Percentiles rank a stretch among this genome's conserved stretches.
These are phyloP conservation scores for Wickerhamiella lipophila DNA, from an alignment of 805 yeast genomes.

Conservation along the genomic window DNA sequence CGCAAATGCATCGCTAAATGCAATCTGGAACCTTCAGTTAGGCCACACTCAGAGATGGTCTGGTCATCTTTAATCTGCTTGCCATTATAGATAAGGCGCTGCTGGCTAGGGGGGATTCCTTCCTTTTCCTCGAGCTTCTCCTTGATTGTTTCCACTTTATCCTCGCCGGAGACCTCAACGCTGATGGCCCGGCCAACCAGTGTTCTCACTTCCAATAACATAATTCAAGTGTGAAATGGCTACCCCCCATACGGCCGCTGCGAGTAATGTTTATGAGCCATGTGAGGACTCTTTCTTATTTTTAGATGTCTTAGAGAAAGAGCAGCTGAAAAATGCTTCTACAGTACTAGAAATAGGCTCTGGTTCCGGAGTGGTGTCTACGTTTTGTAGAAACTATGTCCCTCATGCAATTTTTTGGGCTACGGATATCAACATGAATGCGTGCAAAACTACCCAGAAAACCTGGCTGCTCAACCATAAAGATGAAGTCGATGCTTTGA, in stretches of 20 bases:
- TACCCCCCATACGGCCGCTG: constrained; percentile 57
- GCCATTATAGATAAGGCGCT: constrained; percentile 79
- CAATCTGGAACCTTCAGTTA: constrained; percentile 72
- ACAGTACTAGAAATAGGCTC: constrained; percentile 70
- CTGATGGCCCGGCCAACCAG: constrained; percentile 23
- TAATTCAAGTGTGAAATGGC: constrained; percentile 32
- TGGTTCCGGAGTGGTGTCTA: constrained; percentile 81
- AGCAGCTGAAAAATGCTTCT: constrained; percentile 32
- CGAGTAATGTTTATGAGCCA: constrained; percentile 80
- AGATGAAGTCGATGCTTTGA: constrained; percentile 45
- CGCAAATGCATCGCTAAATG: constrained; percentile 86
- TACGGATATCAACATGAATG: constrained; percentile 71
- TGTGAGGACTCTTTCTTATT: constrained; percentile 83
- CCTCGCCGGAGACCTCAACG: constrained; percentile 26
- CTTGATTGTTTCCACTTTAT: constrained; percentile 54
- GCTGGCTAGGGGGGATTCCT: constrained; percentile 95
- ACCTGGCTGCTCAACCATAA: constrained; percentile 32
- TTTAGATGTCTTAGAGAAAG: constrained; percentile 65
- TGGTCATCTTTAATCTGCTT: constrained; percentile 79
- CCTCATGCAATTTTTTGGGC: constrained; percentile 46
- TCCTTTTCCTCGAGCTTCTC: constrained; percentile 91
- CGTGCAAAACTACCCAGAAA: constrained; percentile 41
- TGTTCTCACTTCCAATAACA: constrained; percentile 16
- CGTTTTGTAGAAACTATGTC: constrained; percentile 56
- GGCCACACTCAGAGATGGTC: constrained; percentile 58